phyloP scores from a whole-genome alignment of 2,329 filamentous ascomycete species.

The Lachnellula occidentalis region DNA sequence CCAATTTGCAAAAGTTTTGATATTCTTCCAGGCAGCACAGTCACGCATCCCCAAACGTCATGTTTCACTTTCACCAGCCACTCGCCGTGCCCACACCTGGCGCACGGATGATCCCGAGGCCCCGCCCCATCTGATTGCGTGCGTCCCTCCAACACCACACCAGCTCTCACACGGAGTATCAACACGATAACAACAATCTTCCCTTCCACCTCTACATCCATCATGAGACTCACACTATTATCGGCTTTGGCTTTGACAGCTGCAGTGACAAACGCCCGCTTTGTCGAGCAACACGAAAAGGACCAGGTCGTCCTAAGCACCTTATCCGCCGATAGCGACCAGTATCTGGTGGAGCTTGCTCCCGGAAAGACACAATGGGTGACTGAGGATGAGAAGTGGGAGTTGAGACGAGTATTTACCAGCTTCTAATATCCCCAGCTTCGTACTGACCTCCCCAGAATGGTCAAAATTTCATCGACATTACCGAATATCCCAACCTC shows the following conservation, averaged over 20 bases:
- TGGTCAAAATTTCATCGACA: conserved; percentile 89
- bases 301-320: conserved; percentile 45
- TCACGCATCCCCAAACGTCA: background rate
- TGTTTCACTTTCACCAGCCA: background rate
- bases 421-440: background rate
- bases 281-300: conserved; percentile 47
- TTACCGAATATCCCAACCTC: conserved; percentile 68
- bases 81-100: background rate
- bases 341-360: conserved; percentile 76
- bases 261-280: conserved; percentile 47
- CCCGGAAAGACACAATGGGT: conserved; percentile 81
- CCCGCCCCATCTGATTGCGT: background rate
- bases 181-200: background rate
- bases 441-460: conserved; percentile 46
- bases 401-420: conserved; percentile 66
- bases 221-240: conserved; percentile 45
- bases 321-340: conserved; percentile 38
- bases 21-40: too few species aligned
- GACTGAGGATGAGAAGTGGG: conserved; percentile 94
- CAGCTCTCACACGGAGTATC: background rate
- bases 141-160: background rate
- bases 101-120: background rate
- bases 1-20: too few species aligned
- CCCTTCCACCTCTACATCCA: conserved; percentile 3
- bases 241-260: conserved; percentile 52